Evolutionary conservation across 176 grass and related monocot species (phyloP).

Genomic region (Dactylis glomerata): DNA sequence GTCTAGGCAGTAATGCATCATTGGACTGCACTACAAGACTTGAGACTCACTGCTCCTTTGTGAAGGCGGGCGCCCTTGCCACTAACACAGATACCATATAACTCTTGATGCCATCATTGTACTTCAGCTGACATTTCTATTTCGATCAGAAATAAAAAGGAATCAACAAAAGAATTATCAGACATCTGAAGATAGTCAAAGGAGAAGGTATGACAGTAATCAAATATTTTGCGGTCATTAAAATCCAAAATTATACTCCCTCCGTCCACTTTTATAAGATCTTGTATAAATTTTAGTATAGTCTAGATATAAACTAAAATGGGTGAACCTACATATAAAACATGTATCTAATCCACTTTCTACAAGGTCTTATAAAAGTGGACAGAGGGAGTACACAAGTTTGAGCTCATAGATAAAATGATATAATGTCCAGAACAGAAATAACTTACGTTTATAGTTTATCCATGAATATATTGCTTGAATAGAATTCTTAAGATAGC

Average conservation of each 20-base stretch:
- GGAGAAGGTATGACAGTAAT: neutral
- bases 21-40: neutral
- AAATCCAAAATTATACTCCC: neutral
- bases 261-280: no score
- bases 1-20: neutral
- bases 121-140: neutral
- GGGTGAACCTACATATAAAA: no score
- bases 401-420: neutral
- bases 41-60: neutral
- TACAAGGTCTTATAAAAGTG: no score
- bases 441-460: neutral
- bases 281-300: no score
- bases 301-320: no score
- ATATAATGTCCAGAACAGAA: neutral
- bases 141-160: neutral
- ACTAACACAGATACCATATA: neutral
- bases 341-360: no score
- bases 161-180: neutral
- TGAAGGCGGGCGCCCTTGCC: neutral
- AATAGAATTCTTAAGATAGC: neutral
- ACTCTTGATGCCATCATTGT: neutral
- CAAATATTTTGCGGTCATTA: neutral
- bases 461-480: neutral
- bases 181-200: neutral
- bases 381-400: neutral